phyloP scores from a whole-genome alignment of 2,329 filamentous ascomycete species.

The Sporothrix pallida region DNA sequence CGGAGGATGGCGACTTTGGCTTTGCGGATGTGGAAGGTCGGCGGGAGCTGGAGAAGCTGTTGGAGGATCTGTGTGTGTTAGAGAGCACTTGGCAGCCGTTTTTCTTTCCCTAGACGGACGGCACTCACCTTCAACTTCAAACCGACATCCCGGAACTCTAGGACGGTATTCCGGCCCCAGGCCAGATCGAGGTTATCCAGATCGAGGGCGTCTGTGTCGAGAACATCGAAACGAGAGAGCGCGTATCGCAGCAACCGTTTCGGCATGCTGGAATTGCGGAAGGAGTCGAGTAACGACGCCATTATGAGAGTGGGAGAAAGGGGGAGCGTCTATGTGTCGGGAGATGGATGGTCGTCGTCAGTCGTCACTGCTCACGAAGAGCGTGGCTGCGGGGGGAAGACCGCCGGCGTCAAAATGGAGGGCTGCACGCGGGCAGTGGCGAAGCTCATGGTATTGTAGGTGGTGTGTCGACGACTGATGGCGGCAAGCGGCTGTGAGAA shows the following conservation, averaged over 20 bases:
- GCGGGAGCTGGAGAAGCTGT: conserved; percentile 73
- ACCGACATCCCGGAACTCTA: conserved; percentile 87
- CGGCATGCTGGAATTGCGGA: conserved; percentile 75
- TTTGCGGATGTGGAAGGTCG: conserved; percentile 71
- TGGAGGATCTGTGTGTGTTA: conserved; percentile 71
- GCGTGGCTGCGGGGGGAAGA: conserved; percentile 27
- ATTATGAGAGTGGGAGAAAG: conserved; percentile 52
- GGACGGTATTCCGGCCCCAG: conserved; percentile 78
- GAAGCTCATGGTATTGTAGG: conserved; percentile 36
- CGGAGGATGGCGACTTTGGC: conserved; percentile 78
- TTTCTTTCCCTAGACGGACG: too few relatives aligned
- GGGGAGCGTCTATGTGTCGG: background rate
- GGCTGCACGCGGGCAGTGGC: conserved; percentile 34
- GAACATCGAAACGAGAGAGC: conserved; percentile 79
- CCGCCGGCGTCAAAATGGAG: conserved; percentile 28
- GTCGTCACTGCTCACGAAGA: conserved; percentile 33
- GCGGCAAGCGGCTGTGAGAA: background rate
- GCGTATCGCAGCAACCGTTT: conserved; percentile 89
- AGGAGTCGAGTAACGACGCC: conserved; percentile 73
- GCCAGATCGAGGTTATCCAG: conserved; percentile 84
- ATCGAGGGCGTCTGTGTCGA: conserved; percentile 86
- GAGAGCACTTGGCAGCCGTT: too few relatives aligned
- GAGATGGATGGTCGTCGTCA: background rate
- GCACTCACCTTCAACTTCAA: conserved; percentile 72
- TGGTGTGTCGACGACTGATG: background rate